Percentiles rank a stretch among this genome's conserved stretches.
These are phyloP conservation scores for Lentinus tigrinus DNA, from an alignment of 768 basidiomycete genomes.

Conservation along the genomic window DNA sequence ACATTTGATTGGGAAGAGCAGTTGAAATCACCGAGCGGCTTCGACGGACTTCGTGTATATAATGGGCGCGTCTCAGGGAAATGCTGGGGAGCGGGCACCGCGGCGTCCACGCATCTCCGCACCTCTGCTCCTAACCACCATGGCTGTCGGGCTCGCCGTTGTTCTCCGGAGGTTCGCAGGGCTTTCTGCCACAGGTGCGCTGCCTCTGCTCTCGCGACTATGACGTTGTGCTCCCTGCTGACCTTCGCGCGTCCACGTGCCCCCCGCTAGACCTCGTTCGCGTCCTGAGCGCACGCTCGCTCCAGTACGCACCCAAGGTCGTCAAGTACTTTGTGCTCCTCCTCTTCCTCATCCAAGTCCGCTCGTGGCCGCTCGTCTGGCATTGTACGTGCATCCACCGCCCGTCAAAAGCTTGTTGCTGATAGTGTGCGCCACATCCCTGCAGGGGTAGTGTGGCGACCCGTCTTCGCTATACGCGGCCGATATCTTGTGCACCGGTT, in stretches of 20 bases:
- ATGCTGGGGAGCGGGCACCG: neutral
- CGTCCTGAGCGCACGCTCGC: constrained; percentile 10
- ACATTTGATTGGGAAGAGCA: too few relatives aligned
- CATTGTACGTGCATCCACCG: constrained; percentile 52
- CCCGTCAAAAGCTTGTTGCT: neutral
- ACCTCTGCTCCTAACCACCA: neutral
- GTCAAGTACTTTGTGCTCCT: constrained; percentile 45
- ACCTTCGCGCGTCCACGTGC: too few relatives aligned
- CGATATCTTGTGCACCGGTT: constrained; percentile 33
- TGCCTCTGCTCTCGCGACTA: neutral
- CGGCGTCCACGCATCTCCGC: neutral
- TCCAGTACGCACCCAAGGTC: constrained; percentile 5
- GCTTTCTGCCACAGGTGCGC: constrained; percentile 9
- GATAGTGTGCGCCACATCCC: neutral
- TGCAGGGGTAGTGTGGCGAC: constrained; percentile 54
- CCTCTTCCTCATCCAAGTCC: constrained; percentile 55
- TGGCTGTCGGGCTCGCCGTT: neutral
- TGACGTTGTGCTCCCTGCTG: too few relatives aligned
- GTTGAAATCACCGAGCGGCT: neutral
- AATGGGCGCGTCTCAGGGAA: neutral
- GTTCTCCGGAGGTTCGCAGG: constrained; percentile 4
- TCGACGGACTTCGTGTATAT: neutral
- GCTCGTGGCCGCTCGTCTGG: constrained; percentile 67
- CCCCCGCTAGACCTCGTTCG: constrained; percentile 13
- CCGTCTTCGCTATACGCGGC: constrained; percentile 38